Evolutionary conservation across 345 rosid species (phyloP), one percentile per base, ranked within the genome.

Genomic region (Euphorbia peplus): DNA sequence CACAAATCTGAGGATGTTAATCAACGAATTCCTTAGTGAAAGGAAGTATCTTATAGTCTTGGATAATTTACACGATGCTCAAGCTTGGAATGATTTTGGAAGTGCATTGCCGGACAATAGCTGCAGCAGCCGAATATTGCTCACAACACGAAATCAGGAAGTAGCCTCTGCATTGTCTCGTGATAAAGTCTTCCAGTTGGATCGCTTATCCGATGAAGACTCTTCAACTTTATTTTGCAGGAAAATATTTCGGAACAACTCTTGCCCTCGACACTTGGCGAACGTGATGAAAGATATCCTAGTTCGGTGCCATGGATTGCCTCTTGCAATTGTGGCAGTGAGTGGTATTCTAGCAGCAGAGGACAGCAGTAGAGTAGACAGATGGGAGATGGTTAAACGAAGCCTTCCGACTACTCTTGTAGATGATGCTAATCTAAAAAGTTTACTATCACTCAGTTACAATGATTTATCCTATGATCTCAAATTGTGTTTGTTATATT

Each of bases 141-240:
- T 46, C 21, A 64, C 55, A 26, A 64, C 67, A 9, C 55, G 55
- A 4, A 64, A 64, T 25, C 52, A 18, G 16, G 30, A 14, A 24
- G 67, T 64, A 44, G 67, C 53, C 53, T 24, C 12, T 6, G n/a
- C 39, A 15, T 46, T 32, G 29, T 46, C 54, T n/a, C 51, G 37
- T 8, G 54, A 46, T 4, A 63, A 63, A 44, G 25, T 18, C 37
- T 63, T 44, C 24, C 18, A 25, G 16, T 16, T 63, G 35, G 48
- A 12, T 64, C 67, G 55, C 26, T 46, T 64, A 16, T 41, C 67
- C 47, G 25, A 25, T 15, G 39, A 64, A 64, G 55, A 46, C 19
- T 64, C 67, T 16, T 26, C 22, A 37, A 46, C 55, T 8, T 64
- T 64, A 24, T 46, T 64, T 48, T 64, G 67, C 67, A 64, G 19